Percentiles rank a stretch among this genome's conserved stretches.
phyloP scores from a whole-genome alignment of 2,329 filamentous ascomycete genomes.

The Lachnellula arida region DNA sequence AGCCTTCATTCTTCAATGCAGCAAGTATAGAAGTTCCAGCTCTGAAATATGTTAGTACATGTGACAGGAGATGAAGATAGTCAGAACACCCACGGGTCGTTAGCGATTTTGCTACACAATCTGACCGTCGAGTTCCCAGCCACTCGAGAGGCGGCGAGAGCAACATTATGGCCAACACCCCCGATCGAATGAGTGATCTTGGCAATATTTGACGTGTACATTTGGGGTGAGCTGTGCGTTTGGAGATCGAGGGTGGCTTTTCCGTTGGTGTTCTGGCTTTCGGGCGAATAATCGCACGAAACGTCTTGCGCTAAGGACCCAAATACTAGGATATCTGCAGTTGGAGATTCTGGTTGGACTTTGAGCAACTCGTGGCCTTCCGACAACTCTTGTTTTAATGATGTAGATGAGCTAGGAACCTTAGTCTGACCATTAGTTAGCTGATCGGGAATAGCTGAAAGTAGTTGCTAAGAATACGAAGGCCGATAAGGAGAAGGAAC shows the following conservation, averaged over 20 bases:
- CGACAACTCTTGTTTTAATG: too few relatives aligned
- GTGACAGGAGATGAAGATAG: not conserved
- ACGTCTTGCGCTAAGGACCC: constrained; percentile 88
- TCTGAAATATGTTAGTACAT: constrained; percentile 34
- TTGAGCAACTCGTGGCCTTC: too few relatives aligned
- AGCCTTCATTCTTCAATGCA: constrained; percentile 57
- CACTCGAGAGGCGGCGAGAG: constrained; percentile 70
- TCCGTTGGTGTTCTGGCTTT: constrained; percentile 35
- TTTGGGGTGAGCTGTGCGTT: constrained; percentile 8
- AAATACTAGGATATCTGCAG: constrained; percentile 69
- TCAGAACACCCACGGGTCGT: constrained; percentile 60
- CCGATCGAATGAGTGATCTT: constrained; percentile 78
- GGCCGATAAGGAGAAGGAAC: too few relatives aligned
- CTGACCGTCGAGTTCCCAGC: constrained; percentile 56
- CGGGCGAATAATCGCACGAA: constrained; percentile 67
- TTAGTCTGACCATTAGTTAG: too few relatives aligned
- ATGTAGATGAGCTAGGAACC: too few relatives aligned
- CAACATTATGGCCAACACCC: constrained; percentile 89
- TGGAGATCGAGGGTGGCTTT: not conserved
- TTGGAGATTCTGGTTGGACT: constrained; percentile 23
- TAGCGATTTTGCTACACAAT: constrained; percentile 75
- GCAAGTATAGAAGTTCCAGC: constrained; percentile 70
- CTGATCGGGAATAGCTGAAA: too few relatives aligned
- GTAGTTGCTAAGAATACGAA: too few relatives aligned
- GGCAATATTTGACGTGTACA: constrained; percentile 83